Conservation (phyloP, 2,329 filamentous ascomycete species). For the Xylaria multiplex region DNA sequence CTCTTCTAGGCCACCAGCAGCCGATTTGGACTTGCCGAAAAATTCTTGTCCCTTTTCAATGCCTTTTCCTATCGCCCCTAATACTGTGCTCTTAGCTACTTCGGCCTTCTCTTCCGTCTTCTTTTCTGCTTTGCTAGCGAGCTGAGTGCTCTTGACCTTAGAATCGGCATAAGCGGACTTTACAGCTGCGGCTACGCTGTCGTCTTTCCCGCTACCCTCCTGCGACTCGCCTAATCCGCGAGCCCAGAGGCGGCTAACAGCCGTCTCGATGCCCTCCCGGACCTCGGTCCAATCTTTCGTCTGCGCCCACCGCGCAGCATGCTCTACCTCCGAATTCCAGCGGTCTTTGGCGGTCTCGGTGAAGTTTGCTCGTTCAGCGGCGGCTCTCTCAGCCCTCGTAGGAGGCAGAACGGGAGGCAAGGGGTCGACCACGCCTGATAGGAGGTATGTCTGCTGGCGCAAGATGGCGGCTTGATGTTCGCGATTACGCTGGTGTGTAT, state of each 20-base stretch:
- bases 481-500: slow-evolving; percentile 76
- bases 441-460: slow-evolving; percentile 64
- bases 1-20: slow-evolving; percentile 51
- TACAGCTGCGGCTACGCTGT: slow-evolving; percentile 45
- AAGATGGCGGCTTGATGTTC: slow-evolving; percentile 66
- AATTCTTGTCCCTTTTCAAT: slow-evolving; percentile 56
- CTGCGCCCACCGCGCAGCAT: slow-evolving; percentile 73
- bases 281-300: slow-evolving; percentile 72
- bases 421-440: slow-evolving; percentile 64
- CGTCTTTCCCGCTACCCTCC: slow-evolving; percentile 49
- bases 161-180: slow-evolving; percentile 48
- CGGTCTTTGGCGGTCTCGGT: slow-evolving; percentile 76
- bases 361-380: slow-evolving; percentile 64
- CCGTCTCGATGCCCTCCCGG: slow-evolving; percentile 66
- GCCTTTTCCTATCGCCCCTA: slow-evolving; percentile 54
- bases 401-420: slow-evolving; percentile 58
- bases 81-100: slow-evolving; percentile 53
- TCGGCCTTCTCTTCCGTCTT: slow-evolving; percentile 39
- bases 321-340: slow-evolving; percentile 80
- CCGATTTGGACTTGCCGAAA: slow-evolving; percentile 52
- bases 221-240: slow-evolving; percentile 51
- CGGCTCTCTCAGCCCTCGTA: slow-evolving; percentile 61
- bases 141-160: slow-evolving; percentile 45
- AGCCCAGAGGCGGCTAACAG: slow-evolving; percentile 58
- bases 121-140: slow-evolving; percentile 43